Evolutionary conservation across 768 basidiomycete species (phyloP), one percentile per base, ranked within the genome.

Genomic region (Favolaschia claudopus): DNA sequence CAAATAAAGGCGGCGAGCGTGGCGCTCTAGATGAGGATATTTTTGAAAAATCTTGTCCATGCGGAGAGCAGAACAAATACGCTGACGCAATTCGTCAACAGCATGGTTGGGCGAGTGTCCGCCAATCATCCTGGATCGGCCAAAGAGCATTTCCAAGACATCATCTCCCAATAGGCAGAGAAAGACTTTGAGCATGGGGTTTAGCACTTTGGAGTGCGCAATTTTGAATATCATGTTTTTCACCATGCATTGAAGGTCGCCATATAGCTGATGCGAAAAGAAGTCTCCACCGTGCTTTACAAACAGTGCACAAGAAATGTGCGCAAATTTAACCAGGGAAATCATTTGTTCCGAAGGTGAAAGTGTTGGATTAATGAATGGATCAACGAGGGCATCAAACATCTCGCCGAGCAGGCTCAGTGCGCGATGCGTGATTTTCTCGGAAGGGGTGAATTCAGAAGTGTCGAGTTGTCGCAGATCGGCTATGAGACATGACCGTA

Each of bases 361-460:
- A 22, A 47, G 45, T 14, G 34, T 38, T 22, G 52, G 68, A 58
- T 51, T 46, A 50, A 43, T 34, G 34, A 43, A 69, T 62, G 14
- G 46, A 8, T 48, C 17, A 7, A 48, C 19, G 28, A 48, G 32
- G 8, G 46, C 59, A 46, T 72, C 37, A 6, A 74, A 60, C 47
- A 68, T 60, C 37, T 74, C 68, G 12, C 69, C 70, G 22, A 74
- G 53, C 20, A 72, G 60, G 46, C 39, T 63, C 17, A 74, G 58
- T 24, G 63, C 56, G 2, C 31, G 19, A 28, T 51, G 36, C 24
- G 61, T 64, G 5, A 48, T 54, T 17, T 43, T 36, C 43, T 71
- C 64, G 8, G 58, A 53, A 13, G 70, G 67, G n/a, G 55, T 39
- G 34, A 65, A 48, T 12, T 55, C 40, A 12, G 57, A 22, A 0